Conservation (phyloP, 2,329 filamentous ascomycete genomes). For the Colletotrichum coccodes region DNA sequence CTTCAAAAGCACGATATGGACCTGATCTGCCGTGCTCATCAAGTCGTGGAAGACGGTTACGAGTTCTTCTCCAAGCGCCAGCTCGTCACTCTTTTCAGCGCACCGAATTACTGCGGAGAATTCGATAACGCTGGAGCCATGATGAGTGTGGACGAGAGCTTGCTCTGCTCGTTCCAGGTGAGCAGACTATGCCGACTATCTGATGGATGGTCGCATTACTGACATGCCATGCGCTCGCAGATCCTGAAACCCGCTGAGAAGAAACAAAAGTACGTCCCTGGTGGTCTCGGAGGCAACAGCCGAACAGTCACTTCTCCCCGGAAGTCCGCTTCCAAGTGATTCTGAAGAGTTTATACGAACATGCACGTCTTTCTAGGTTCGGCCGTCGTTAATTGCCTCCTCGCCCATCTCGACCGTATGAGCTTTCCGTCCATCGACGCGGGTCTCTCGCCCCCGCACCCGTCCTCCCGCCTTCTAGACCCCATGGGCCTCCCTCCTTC, state of each 20-base stretch:
- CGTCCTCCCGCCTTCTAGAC: constrained; percentile 25
- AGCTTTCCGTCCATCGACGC: constrained; percentile 15
- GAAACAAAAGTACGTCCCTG: constrained; percentile 99
- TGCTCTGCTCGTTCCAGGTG: constrained; percentile 99
- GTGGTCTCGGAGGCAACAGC: constrained; percentile 76
- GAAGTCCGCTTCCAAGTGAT: constrained; percentile 74
- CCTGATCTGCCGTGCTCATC: constrained; percentile 97
- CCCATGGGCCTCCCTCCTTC: constrained; percentile 10
- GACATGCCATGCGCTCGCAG: constrained; percentile 55
- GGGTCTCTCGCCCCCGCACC: constrained; percentile 14
- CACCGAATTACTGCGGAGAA: constrained; percentile 98
- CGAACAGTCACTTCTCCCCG: constrained; percentile 73
- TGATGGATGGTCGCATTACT: constrained; percentile 9
- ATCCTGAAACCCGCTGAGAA: constrained; percentile 99
- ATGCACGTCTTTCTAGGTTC: constrained; percentile 87
- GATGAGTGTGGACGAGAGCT: constrained; percentile 99
- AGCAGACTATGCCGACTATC: constrained; percentile 35
- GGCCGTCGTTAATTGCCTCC: constrained; percentile 81
- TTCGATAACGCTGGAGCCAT: constrained; percentile 99
- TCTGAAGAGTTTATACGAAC: constrained; percentile 77
- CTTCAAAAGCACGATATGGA: constrained; percentile 99
- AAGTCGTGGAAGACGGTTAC: constrained; percentile 98
- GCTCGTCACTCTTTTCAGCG: constrained; percentile 96
- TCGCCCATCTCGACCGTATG: constrained; percentile 23
- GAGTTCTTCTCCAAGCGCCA: constrained; percentile 99